Conservation (phyloP, 306 rosid species). For the Cicer chorassanicum region DNA sequence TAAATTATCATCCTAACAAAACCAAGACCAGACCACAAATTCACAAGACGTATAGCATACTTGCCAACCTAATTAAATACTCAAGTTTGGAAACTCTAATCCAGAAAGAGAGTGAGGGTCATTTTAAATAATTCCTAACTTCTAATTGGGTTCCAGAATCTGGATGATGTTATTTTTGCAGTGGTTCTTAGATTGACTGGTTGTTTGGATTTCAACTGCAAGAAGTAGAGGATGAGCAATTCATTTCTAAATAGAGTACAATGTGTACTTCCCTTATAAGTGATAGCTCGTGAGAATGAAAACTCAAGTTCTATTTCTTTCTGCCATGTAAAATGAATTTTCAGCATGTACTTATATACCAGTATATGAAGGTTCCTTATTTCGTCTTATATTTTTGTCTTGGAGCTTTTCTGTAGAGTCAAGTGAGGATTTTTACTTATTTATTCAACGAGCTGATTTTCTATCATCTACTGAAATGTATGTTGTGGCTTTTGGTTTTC, state of each 20-base stretch:
- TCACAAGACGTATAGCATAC: no score
- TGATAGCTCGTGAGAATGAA: slow-evolving; percentile 21
- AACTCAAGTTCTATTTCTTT: slow-evolving; percentile 29
- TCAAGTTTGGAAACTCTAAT: no score
- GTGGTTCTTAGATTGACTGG: slow-evolving; percentile 10
- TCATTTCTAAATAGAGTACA: slow-evolving; percentile 6
- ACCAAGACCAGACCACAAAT: no score
- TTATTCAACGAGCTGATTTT: not conserved
- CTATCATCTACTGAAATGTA: slow-evolving; percentile 9
- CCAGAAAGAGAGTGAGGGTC: no score
- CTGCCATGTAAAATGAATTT: slow-evolving; percentile 15
- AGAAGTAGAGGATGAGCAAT: not conserved
- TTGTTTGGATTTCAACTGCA: slow-evolving; percentile 20
- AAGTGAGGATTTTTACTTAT: not conserved
- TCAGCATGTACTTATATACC: slow-evolving; percentile 13
- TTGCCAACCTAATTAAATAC: no score
- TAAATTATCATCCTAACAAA: no score
- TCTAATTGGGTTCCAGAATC: slow-evolving; percentile 3
- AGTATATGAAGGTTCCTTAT: not conserved
- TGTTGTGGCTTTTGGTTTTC: slow-evolving; percentile 35
- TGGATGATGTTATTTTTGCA: slow-evolving; percentile 18
- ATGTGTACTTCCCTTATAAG: not conserved
- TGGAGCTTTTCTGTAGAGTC: not conserved
- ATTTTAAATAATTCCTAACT: slow-evolving; percentile 22
- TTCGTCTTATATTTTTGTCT: not conserved